Percentiles rank a stretch among this genome's conserved stretches.
phyloP scores from a whole-genome alignment of 441 rosid genomes.

The Erodium moschatum region DNA sequence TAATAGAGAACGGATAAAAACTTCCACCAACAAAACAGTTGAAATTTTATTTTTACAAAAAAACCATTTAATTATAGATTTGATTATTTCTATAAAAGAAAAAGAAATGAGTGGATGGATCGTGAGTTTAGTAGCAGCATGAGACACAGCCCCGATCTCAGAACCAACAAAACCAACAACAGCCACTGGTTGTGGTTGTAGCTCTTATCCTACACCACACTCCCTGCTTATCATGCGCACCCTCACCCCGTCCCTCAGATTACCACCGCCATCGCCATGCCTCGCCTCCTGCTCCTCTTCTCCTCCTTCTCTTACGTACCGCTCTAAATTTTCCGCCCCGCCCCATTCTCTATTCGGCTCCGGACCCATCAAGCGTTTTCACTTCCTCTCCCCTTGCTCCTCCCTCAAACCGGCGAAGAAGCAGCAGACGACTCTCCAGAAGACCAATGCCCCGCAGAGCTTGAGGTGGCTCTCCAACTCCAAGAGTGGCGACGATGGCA shows the following conservation, averaged over 20 bases:
- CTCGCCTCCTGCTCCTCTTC: conserved; percentile 16
- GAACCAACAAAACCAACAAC: conserved; percentile 3
- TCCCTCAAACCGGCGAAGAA: conserved; percentile 67
- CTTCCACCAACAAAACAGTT: too few species aligned
- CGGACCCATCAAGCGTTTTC: conserved; percentile 59
- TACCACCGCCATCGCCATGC: conserved; percentile 18
- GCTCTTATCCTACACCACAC: background rate
- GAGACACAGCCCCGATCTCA: background rate
- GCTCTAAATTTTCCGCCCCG: conserved; percentile 14
- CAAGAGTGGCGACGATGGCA: conserved; percentile 35
- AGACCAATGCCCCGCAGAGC: conserved; percentile 53
- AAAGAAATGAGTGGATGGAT: too few species aligned
- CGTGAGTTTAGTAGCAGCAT: background rate
- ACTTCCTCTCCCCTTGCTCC: conserved; percentile 64
- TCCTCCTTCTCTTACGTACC: conserved; percentile 22
- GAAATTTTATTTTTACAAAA: too few species aligned
- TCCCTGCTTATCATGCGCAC: conserved; percentile 35
- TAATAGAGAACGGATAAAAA: too few species aligned
- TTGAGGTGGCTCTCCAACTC: conserved; percentile 63
- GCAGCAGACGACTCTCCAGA: conserved; percentile 42
- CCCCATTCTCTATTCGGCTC: conserved; percentile 26
- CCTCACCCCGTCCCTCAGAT: conserved; percentile 30
- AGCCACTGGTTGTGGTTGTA: background rate
- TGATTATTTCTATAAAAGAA: too few species aligned
- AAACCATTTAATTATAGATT: too few species aligned